These are phyloP conservation scores for Paramecium sonneborni DNA, from an alignment of 73 alveolate genomes.

Conservation along the genomic window DNA sequence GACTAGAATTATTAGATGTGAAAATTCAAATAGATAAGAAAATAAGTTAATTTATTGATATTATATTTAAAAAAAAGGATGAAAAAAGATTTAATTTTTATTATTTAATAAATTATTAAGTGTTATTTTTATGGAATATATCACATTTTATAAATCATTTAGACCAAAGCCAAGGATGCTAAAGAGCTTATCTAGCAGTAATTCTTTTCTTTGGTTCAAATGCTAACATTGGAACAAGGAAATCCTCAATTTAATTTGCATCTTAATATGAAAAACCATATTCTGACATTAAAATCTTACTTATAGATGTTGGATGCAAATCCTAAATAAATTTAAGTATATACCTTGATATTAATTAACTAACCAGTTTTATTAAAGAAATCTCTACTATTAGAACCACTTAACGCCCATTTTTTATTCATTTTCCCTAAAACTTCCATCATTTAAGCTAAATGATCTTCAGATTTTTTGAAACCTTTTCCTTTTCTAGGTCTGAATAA, in stretches of 20 bases:
- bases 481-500: conserved; percentile 76
- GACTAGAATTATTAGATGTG: too few species aligned
- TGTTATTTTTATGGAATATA: not conserved
- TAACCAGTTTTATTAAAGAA: conserved; percentile 61
- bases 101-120: not conserved
- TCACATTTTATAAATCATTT: not conserved
- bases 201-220: conserved; percentile 88
- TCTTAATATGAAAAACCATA: conserved; percentile 91
- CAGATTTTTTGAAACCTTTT: conserved; percentile 70
- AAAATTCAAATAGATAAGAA: not conserved
- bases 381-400: conserved; percentile 66
- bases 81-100: not conserved
- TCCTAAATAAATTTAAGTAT: conserved; percentile 39
- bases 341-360: conserved; percentile 51
- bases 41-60: not conserved
- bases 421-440: conserved; percentile 82
- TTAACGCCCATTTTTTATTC: conserved; percentile 69
- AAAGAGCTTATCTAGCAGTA: conserved; percentile 86
- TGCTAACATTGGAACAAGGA: conserved; percentile 93
- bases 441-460: conserved; percentile 83
- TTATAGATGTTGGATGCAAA: conserved; percentile 88
- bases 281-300: conserved; percentile 86
- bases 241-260: conserved; percentile 90
- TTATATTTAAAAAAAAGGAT: not conserved
- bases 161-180: conserved; percentile 86